phyloP scores from a whole-genome alignment of 306 rosid species.

The Boehmeria nivea region DNA sequence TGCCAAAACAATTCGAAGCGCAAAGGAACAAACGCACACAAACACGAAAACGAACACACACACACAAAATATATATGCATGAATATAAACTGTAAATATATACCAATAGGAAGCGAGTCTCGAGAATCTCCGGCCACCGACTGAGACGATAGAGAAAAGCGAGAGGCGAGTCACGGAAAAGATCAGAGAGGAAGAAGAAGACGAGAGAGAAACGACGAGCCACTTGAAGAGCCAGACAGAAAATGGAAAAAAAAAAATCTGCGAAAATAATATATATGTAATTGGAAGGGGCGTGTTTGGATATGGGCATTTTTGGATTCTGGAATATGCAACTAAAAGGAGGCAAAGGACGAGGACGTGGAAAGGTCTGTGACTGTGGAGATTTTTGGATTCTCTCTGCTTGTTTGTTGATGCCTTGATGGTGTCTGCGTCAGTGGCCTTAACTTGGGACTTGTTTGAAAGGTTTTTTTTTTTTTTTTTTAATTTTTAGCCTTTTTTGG shows the following conservation, averaged over 20 bases:
- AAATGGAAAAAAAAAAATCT: not conserved
- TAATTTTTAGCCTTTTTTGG: not conserved
- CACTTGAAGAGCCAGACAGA: too few relatives aligned
- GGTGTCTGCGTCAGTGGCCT: conserved; percentile 11
- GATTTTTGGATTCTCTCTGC: conserved; percentile 9
- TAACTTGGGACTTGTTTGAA: not conserved
- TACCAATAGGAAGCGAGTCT: not conserved
- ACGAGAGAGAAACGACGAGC: too few relatives aligned
- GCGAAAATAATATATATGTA: not conserved
- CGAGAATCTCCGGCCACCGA: conserved; percentile 7
- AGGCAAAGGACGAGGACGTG: conserved; percentile 6
- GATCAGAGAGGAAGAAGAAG: not conserved
- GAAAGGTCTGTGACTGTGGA: conserved; percentile 3
- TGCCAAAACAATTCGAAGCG: not conserved
- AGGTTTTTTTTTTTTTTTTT: not conserved
- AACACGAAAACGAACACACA: not conserved
- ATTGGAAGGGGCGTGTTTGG: conserved; percentile 7
- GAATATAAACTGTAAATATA: not conserved
- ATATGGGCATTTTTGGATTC: conserved; percentile 30
- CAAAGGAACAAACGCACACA: not conserved
- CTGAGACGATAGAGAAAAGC: not conserved
- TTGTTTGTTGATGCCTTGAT: not conserved
- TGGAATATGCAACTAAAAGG: conserved; percentile 35
- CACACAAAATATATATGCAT: not conserved
- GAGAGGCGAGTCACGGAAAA: conserved; percentile 11